Base-by-base conservation (phyloP, 2,329 filamentous ascomycete genomes). In the Elsinoe arachidis region DNA sequence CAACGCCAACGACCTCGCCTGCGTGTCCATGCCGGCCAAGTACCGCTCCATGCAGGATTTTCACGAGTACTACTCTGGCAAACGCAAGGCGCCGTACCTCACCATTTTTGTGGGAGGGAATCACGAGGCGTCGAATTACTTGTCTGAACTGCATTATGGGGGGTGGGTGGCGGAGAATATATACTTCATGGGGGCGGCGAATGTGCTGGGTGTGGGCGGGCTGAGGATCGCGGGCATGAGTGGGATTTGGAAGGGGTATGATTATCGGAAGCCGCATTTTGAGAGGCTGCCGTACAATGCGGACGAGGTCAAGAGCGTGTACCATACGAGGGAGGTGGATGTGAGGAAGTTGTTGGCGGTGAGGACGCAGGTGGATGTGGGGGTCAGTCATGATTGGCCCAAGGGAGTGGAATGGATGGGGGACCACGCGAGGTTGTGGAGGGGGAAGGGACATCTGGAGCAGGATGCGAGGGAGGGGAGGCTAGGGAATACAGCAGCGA, bases 91-190 rank as follows among this genome's bases (percentile, higher is more conserved):
- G 0, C 93, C 93, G 0, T 95, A 90, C 68, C 78, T 95, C 46
- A 99, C 93, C 14, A 76, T 97, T 44, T 97, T 97, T 73, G 85
- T 96, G 53, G 91, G 86, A 43, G 93, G 93, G 2, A 99, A 99
- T 68, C 93, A 99, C 67, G 93, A 99, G 74, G 92, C 93, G 0
- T 88, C 88, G 66, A 90, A 88, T 53, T 84, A 97, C 71, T 76
- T 96, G 4, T 93, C 85, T 77, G 93, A 99, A 73, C 80, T 99
- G 0, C 95, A 89, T 74, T 95, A 97, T 68, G 93, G 93, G 54
- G 93, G 93, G 53, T 99, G 93, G 93, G 93, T 90, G 5, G 92
- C 92, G 6, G 90, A 90, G 7, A 95, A 93, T 64, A 97, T 99
- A 62, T 99, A 96, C 77, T 99, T 96, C 73, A 80, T 97, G 70